Conservation (phyloP, 2,329 filamentous ascomycete species). For the Kalmusia sp. region DNA sequence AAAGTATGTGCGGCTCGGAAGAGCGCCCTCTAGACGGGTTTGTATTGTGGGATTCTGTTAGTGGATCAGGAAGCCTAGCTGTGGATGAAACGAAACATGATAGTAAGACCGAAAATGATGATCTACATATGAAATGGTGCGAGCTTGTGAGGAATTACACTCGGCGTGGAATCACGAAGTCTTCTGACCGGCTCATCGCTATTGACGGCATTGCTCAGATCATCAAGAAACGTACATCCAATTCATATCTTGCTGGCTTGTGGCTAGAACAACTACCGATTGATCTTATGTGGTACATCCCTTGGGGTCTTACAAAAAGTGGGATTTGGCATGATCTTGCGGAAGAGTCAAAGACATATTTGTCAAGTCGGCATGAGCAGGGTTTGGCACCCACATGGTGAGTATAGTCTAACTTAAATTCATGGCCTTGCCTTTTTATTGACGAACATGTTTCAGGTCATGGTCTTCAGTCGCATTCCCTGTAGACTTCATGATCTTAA, state of each 20-base stretch:
- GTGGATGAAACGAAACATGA: background rate
- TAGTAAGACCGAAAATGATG: background rate
- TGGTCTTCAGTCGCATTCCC: background rate
- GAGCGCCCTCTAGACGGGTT: background rate
- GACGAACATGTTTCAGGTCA: background rate
- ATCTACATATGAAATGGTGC: conserved; percentile 17
- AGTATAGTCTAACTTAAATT: background rate
- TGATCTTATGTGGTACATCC: conserved; percentile 1
- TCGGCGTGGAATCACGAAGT: conserved; percentile 5
- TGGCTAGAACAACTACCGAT: background rate
- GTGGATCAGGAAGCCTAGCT: background rate
- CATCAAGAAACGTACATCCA: background rate
- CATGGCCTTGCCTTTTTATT: background rate
- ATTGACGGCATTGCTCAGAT: background rate
- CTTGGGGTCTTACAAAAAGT: background rate
- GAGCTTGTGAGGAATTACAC: conserved; percentile 21
- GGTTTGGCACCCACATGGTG: background rate
- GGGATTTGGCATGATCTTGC: background rate
- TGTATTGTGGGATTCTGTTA: background rate
- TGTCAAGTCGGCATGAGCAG: background rate
- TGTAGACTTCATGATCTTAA: background rate
- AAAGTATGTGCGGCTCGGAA: background rate
- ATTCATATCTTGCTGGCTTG: background rate
- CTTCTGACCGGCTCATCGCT: background rate
- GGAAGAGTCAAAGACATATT: background rate